A percentile compares a stretch with the other conserved stretches of the same genome.
These are phyloP conservation scores for Kluyveromyces marxianus DNA, from an alignment of 1,139 yeast species.

Conservation along the genomic window DNA sequence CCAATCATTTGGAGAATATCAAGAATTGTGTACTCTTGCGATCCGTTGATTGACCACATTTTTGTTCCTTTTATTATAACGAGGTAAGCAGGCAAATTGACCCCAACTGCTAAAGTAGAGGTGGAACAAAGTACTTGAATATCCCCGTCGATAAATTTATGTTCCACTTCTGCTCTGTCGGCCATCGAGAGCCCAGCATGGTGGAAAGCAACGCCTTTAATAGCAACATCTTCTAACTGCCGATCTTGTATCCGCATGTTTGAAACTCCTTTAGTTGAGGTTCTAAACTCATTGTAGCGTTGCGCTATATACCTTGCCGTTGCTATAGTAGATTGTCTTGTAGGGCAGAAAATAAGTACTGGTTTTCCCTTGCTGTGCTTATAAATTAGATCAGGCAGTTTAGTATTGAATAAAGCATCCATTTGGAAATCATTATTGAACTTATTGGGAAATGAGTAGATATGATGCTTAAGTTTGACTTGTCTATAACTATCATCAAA, in stretches of 20 bases:
- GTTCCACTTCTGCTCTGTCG: conserved; percentile 42
- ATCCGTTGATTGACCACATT: conserved; percentile 31
- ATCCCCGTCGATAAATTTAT: conserved; percentile 37
- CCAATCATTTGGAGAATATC: conserved; percentile 49
- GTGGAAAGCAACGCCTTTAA: conserved; percentile 44
- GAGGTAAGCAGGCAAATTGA: conserved; percentile 88
- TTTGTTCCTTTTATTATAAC: conserved; percentile 87
- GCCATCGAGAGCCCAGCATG: conserved; percentile 47
- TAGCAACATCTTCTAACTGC: conserved; percentile 24
- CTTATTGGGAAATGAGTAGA: conserved; percentile 36
- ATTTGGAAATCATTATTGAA: conserved; percentile 39
- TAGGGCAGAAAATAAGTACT: conserved; percentile 45
- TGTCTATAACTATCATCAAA: conserved; percentile 45
- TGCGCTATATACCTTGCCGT: conserved; percentile 39
- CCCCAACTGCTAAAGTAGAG: conserved; percentile 82
- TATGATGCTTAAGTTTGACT: conserved; percentile 36
- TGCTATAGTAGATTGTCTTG: conserved; percentile 39
- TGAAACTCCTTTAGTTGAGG: background rate
- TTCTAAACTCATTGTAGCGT: conserved; percentile 8
- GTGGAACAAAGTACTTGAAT: conserved; percentile 46
- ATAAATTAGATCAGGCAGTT: conserved; percentile 34
- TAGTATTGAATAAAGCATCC: conserved; percentile 37
- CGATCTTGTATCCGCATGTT: conserved; percentile 23
- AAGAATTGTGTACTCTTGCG: conserved; percentile 39
- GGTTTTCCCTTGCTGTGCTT: conserved; percentile 37